Percentiles rank a stretch among this genome's conserved stretches.
These are phyloP conservation scores for Inga oerstediana DNA, from an alignment of 306 rosid genomes.

Conservation along the genomic window DNA sequence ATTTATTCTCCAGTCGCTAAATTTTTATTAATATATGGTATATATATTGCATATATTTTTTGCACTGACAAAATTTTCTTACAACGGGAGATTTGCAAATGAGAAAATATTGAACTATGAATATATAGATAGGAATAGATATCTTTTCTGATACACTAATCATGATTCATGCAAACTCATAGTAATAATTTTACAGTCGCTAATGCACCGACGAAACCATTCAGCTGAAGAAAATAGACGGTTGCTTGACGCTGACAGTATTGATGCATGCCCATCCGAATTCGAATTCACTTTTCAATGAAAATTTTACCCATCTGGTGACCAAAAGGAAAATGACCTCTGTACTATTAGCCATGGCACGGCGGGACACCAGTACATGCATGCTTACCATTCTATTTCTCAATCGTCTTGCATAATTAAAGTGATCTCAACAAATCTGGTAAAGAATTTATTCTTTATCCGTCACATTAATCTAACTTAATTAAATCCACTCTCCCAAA, in stretches of 20 bases:
- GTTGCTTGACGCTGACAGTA: background rate
- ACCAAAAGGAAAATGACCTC: background rate
- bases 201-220: background rate
- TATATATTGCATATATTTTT: too few species aligned
- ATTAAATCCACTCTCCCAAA: background rate
- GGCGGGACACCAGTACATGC: background rate
- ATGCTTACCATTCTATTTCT: background rate
- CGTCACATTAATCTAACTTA: background rate
- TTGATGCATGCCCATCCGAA: background rate
- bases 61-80: too few species aligned
- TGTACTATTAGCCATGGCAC: background rate
- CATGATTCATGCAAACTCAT: background rate
- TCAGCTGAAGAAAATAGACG: background rate
- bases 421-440: background rate
- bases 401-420: background rate
- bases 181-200: too few species aligned
- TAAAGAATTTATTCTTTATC: background rate
- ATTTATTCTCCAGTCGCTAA: too few species aligned
- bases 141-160: background rate
- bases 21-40: too few species aligned
- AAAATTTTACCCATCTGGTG: background rate
- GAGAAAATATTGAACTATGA: background rate
- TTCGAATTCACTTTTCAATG: background rate
- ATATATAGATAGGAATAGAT: too few species aligned
- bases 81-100: background rate